Percentiles rank a stretch among this genome's conserved stretches.
Conservation (phyloP, 177 flowering plant species). For the Telopea speciosissima region DNA sequence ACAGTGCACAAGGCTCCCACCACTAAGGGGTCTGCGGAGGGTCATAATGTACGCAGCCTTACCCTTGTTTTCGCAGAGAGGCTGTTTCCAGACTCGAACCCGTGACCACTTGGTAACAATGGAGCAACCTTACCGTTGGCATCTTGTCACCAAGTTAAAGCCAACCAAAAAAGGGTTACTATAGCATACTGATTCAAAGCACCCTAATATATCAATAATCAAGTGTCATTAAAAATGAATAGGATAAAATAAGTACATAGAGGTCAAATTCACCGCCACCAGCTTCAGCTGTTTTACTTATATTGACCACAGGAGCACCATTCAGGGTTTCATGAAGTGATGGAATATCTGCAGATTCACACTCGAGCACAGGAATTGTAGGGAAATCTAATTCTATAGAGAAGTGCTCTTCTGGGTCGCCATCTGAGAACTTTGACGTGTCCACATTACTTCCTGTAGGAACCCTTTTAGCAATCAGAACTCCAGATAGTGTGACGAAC, state of each 20-base stretch:
- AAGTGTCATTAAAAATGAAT: not conserved
- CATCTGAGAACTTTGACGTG: too few relatives aligned
- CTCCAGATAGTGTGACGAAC: slow-evolving; percentile 59
- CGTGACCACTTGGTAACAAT: too few relatives aligned
- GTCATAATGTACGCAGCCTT: too few relatives aligned
- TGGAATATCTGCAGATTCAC: slow-evolving; percentile 30
- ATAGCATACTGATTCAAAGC: not conserved
- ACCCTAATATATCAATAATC: not conserved
- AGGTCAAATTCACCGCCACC: slow-evolving; percentile 29
- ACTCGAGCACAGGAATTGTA: slow-evolving; percentile 29
- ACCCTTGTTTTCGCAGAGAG: too few relatives aligned
- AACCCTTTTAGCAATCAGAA: slow-evolving; percentile 57
- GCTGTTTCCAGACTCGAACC: too few relatives aligned
- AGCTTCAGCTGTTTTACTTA: slow-evolving; percentile 32
- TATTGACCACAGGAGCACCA: slow-evolving; percentile 40
- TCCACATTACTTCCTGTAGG: slow-evolving; percentile 6
- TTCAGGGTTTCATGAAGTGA: slow-evolving; percentile 45
- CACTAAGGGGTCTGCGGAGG: too few relatives aligned
- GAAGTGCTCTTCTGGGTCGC: slow-evolving; percentile 19
- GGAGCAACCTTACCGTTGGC: too few relatives aligned
- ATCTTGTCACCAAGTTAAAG: too few relatives aligned
- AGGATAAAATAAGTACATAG: slow-evolving; percentile 28
- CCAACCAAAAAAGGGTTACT: not conserved
- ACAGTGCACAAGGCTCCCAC: too few relatives aligned
- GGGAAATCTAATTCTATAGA: slow-evolving; percentile 71